Base-by-base conservation (phyloP, 306 rosid genomes). In the Begonia peltatifolia region DNA sequence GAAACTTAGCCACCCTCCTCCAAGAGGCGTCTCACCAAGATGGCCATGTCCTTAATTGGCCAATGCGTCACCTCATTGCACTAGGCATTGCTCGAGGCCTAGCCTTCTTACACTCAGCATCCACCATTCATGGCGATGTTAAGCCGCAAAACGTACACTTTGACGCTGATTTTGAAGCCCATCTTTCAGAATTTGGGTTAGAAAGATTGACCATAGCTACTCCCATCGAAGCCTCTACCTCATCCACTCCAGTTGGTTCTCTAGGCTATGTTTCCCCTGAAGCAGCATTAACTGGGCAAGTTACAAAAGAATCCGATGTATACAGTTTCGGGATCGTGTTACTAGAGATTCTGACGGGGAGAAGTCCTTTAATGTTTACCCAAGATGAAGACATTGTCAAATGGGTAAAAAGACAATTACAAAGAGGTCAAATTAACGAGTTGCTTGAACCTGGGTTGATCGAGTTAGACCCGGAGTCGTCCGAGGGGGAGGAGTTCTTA, bases 51-150 rank as follows among this genome's bases (percentile, higher is more conserved):
- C 63, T 87, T 54, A 87, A 87, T 63, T 87, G 93, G 93, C 95
- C 95, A 42, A 87, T 83, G 95, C 88, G 95, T 22, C 95, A 87
- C 63, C 84, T 87, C 52, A 87, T 87, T 44, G 95, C 89, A 14
- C 68, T 87, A 0, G 93, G 93, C 51, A 71, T 87, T 50, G 95
- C 95, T 52, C 79, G 88, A 0, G 95, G 95, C 0, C 69, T 87
- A 5, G 75, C 84, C 2, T 87, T 77, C 63, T 56, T 87, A 42
- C 95, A 87, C 63, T 79, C 93, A 0, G 78, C 77, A 18, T 52
- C 83, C 14, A 77, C 71, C 0, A 80, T 87, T 0, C 95, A 87
- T 4, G 86, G 89, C 0, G 95, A 83, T 18, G 63, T 87, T 56
- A 87, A 83, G 73, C 95, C 95, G 0, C 93, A 77, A 15, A 83